Base-by-base conservation (phyloP, 2,329 filamentous ascomycete genomes). In the Alternaria viburni region DNA sequence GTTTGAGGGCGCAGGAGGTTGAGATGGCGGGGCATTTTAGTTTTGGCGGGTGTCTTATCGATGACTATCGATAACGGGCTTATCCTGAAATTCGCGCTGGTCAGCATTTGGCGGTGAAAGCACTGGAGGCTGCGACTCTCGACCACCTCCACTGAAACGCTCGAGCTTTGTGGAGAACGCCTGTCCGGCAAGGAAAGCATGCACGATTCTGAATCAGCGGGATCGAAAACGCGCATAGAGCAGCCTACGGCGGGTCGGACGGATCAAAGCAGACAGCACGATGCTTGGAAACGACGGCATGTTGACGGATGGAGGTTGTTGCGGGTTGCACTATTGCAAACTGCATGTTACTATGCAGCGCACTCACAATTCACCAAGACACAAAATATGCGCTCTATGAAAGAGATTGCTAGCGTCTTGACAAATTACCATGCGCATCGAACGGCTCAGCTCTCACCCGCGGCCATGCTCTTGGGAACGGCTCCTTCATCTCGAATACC, bases 121-220 rank as follows among this genome's bases (percentile, higher is more conserved):
- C 36, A 41, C 36, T 41, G 36, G 36, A 41, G 36, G 36, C 36
- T 62, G 57, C 59, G 54, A 69, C 64, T 62, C 36, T 57, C 54
- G 45, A 43, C 54, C 36, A 57, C 61, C 28, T 59, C 59, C 47
- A 61, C 63, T 63, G 57, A 56, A 55, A 59, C 54, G 61, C 64
- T 67, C 61, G 59, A 66, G 64, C 66, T 65, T 62, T 64, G 67
- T 54, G 65, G 65, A 68, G 67, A 61, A 66, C n/a, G 55, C 32
- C 44, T 59, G 59, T 46, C 57, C 54, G 59, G 47, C 57, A 44
- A 43, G 46, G 51, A 49, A 52, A 28, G 59, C 45, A 57, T 59
- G 56, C 52, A 61, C 21, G 58, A 46, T 44, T 54, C 54, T 61
- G 62, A 65, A 51, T 65, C 62, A 59, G 44, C 36, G 12, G 32